Conservation (phyloP, 805 yeast species). For the Schizosaccharomyces osmophilus region DNA sequence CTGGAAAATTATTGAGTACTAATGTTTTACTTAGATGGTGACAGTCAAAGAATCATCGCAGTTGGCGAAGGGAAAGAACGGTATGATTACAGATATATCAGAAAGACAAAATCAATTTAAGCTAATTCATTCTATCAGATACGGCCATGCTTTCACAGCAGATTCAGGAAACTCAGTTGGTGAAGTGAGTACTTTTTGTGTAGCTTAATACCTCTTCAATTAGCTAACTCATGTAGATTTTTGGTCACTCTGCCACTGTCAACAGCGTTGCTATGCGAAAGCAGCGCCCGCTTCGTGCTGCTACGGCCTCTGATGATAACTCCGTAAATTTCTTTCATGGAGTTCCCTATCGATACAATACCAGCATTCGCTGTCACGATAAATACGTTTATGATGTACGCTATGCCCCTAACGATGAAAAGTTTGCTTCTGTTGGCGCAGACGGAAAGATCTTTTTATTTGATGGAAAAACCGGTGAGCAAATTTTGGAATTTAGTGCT, state of each 20-base stretch:
- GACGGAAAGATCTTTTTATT: conserved; percentile 57
- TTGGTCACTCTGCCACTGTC: conserved; percentile 69
- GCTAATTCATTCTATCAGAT: neutral
- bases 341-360: conserved; percentile 75
- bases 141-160: conserved; percentile 78
- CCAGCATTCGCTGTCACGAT: conserved; percentile 47
- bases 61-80: conserved; percentile 86
- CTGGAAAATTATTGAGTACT: neutral
- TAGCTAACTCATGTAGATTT: conserved; percentile 18
- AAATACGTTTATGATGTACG: conserved; percentile 61
- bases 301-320: conserved; percentile 75
- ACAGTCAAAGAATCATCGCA: conserved; percentile 61
- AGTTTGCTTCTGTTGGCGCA: conserved; percentile 57
- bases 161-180: conserved; percentile 96
- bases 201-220: neutral
- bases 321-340: conserved; percentile 68
- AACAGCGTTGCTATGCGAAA: conserved; percentile 70
- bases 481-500: conserved; percentile 19
- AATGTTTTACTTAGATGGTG: conserved; percentile 24
- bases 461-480: conserved; percentile 74
- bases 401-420: conserved; percentile 60
- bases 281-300: conserved; percentile 76
- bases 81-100: conserved; percentile 14
- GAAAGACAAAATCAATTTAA: neutral
- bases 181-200: conserved; percentile 18